A percentile compares a stretch with the other conserved stretches of the same genome.
These are phyloP conservation scores for Phytophthora sp. DNA, from an alignment of 352 stramenopile species.

Conservation along the genomic window DNA sequence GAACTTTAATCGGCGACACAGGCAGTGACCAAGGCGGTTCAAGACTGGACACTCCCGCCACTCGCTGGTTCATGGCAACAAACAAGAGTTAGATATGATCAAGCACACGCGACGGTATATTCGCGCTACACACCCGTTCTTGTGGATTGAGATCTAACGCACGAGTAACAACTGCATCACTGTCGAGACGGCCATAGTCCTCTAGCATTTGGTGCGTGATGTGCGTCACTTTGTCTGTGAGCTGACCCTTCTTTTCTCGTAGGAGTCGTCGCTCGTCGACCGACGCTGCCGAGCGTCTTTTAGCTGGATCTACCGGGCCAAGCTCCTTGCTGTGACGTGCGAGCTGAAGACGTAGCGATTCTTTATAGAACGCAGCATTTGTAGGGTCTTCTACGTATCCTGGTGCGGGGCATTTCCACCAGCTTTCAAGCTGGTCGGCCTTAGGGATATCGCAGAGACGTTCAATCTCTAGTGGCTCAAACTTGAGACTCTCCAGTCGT, in stretches of 20 bases:
- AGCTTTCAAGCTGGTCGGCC: conserved; percentile 43
- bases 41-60: conserved; percentile 4
- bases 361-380: conserved; percentile 35
- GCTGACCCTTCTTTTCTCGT: conserved; percentile 38
- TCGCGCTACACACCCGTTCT: conserved; percentile 38
- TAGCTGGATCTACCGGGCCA: conserved; percentile 54
- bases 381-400: conserved; percentile 68
- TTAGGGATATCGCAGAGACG: conserved; percentile 60
- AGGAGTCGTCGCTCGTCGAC: conserved; percentile 43
- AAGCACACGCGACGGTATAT: not conserved
- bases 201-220: conserved; percentile 42
- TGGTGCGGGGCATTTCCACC: conserved; percentile 56
- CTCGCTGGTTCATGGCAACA: conserved; percentile 9
- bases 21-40: conserved; percentile 37
- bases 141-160: conserved; percentile 50
- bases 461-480: conserved; percentile 62
- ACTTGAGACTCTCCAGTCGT: conserved; percentile 51
- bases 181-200: conserved; percentile 37
- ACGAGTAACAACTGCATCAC: conserved; percentile 28
- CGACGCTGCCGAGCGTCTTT: conserved; percentile 44
- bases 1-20: conserved; percentile 58
- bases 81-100: conserved; percentile 2
- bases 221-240: conserved; percentile 56
- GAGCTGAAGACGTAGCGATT: conserved; percentile 59
- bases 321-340: conserved; percentile 35